These are phyloP conservation scores for Diaporthe citriasiana DNA, from an alignment of 2,329 filamentous ascomycete species.

Conservation along the genomic window DNA sequence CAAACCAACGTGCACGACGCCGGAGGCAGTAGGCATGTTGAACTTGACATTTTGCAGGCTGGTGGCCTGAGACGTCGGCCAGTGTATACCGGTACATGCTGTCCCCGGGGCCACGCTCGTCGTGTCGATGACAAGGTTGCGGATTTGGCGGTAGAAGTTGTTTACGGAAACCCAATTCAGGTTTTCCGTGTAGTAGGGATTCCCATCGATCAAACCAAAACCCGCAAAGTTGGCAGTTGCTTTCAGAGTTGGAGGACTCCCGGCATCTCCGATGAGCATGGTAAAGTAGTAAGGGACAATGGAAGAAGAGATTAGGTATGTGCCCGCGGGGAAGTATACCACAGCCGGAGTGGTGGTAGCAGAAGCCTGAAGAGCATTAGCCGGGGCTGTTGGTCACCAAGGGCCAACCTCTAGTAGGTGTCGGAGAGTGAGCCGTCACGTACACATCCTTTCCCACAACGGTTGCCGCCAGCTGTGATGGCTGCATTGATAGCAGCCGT, in stretches of 20 bases:
- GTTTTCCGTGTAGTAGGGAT: conserved; percentile 59
- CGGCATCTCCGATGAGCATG: conserved; percentile 80
- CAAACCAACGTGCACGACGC: conserved; percentile 69
- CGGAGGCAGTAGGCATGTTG: conserved; percentile 61
- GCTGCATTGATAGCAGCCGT: conserved; percentile 62
- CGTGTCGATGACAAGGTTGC: conserved; percentile 72
- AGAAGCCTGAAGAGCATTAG: conserved; percentile 52
- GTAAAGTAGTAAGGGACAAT: conserved; percentile 85
- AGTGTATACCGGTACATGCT: conserved; percentile 72
- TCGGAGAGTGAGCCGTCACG: conserved; percentile 39
- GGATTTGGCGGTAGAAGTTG: conserved; percentile 71
- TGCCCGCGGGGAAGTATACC: conserved; percentile 64
- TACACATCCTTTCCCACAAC: conserved; percentile 60
- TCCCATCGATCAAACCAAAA: conserved; percentile 64
- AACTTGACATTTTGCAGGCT: conserved; percentile 72
- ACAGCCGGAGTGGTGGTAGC: conserved; percentile 58
- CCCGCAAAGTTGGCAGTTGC: conserved; percentile 65
- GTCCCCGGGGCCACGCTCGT: conserved; percentile 64
- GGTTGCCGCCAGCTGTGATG: conserved; percentile 55
- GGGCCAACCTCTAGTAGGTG: too few relatives aligned
- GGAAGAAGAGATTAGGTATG: conserved; percentile 78
- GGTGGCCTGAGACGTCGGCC: conserved; percentile 77
- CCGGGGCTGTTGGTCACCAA: background rate
- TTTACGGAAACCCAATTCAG: conserved; percentile 69
- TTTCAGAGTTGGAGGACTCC: conserved; percentile 68